Evolutionary conservation across 106 monocot species (phyloP).

Genomic region (Triglochin maritima): DNA sequence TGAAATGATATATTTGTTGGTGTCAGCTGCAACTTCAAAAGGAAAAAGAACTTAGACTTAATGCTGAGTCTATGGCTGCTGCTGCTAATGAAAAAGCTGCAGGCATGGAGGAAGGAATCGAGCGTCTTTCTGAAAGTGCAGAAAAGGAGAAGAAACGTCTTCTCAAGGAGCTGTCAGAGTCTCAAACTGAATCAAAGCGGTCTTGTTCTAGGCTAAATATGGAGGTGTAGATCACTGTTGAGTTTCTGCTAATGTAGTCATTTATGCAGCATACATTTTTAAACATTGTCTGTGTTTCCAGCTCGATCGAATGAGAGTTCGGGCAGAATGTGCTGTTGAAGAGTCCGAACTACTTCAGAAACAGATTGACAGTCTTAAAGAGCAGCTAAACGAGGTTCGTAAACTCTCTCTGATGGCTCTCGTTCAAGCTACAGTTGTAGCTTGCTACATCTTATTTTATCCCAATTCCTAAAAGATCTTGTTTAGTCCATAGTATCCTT

Average conservation of each 20-base stretch:
- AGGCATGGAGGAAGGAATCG: slow-evolving; percentile 6
- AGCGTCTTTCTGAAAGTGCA: slow-evolving; percentile 5
- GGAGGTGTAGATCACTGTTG: slow-evolving; percentile 9
- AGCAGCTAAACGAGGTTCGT: slow-evolving; percentile 17
- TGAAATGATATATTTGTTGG: neutral
- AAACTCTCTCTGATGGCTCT: neutral
- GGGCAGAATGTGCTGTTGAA: slow-evolving; percentile 8
- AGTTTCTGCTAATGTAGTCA: neutral
- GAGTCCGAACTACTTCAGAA: slow-evolving; percentile 11
- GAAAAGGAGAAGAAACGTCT: slow-evolving; percentile 15
- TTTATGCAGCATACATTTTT: neutral
- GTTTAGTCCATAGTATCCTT: neutral
- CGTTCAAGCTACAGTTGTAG: neutral
- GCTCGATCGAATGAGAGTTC: slow-evolving; percentile 15
- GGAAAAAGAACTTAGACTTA: slow-evolving; percentile 18
- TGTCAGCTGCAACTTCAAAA: slow-evolving; percentile 17
- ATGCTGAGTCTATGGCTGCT: slow-evolving; percentile 9
- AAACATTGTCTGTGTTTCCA: slow-evolving; percentile 6
- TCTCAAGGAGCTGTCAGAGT: slow-evolving; percentile 13
- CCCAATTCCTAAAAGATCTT: neutral
- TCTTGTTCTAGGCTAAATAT: slow-evolving; percentile 12
- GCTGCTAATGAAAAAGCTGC: slow-evolving; percentile 18
- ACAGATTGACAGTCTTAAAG: slow-evolving; percentile 10
- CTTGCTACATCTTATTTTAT: neutral
- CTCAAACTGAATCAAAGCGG: slow-evolving; percentile 14